Conservation (phyloP, 2,329 filamentous ascomycete genomes). For the Calonectria pseudoturangicola region DNA sequence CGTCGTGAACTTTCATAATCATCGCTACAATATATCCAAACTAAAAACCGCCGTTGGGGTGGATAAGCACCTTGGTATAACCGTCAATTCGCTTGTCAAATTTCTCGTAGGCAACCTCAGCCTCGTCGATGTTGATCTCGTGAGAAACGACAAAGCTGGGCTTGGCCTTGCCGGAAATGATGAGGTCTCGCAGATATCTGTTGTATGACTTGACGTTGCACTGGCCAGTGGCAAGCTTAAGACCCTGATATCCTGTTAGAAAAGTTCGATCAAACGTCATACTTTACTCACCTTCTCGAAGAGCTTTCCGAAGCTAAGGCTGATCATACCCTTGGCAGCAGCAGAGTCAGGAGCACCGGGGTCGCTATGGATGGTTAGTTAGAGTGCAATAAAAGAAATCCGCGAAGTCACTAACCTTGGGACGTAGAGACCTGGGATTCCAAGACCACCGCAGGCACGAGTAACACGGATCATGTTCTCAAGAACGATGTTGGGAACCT, state of each 20-base stretch:
- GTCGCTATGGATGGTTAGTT: slow-evolving; percentile 63
- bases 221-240: slow-evolving; percentile 77
- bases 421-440: slow-evolving; percentile 73
- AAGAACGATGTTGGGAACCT: slow-evolving; percentile 77
- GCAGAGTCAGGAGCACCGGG: slow-evolving; percentile 78
- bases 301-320: slow-evolving; percentile 79
- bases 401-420: slow-evolving; percentile 56
- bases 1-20: not conserved
- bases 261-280: not conserved
- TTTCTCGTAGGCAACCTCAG: slow-evolving; percentile 76
- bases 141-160: slow-evolving; percentile 81
- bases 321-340: slow-evolving; percentile 77
- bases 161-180: slow-evolving; percentile 78
- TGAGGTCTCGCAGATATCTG: slow-evolving; percentile 78
- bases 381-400: not conserved
- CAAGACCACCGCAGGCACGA: slow-evolving; percentile 75
- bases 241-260: slow-evolving; percentile 63
- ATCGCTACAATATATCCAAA: slow-evolving; percentile 14
- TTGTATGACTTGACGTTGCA: slow-evolving; percentile 83
- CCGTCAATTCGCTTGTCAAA: slow-evolving; percentile 80
- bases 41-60: slow-evolving; percentile 73
- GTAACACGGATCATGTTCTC: slow-evolving; percentile 80
- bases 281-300: slow-evolving; percentile 75
- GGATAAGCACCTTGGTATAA: slow-evolving; percentile 81
- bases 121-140: slow-evolving; percentile 78